Percentiles rank a stretch among this genome's conserved stretches.
These are phyloP conservation scores for Diaporthe sp. DNA, from an alignment of 2,329 filamentous ascomycete species.

Conservation along the genomic window DNA sequence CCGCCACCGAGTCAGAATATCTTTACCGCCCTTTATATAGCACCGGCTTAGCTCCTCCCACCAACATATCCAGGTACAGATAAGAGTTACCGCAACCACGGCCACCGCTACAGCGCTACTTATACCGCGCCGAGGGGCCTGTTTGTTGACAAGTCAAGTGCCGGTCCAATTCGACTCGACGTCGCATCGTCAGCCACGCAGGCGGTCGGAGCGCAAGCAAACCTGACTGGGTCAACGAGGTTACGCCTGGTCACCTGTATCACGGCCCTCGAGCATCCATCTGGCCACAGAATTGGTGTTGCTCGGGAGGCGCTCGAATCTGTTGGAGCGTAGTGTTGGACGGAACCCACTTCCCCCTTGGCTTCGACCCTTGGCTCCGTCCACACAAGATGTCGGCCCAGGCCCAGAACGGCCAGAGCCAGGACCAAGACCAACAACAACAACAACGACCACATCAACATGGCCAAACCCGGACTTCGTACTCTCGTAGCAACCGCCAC, in stretches of 20 bases:
- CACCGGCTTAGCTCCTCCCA: background rate
- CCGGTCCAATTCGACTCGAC: no score
- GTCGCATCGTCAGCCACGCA: background rate
- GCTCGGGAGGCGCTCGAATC: background rate
- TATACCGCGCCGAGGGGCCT: no score
- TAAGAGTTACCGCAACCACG: background rate
- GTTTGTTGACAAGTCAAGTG: no score
- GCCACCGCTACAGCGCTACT: background rate
- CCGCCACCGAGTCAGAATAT: background rate
- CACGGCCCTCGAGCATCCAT: background rate
- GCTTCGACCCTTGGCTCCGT: background rate
- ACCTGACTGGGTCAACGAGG: conserved; percentile 7
- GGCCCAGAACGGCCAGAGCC: conserved; percentile 2
- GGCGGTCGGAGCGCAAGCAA: background rate
- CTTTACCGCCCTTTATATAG: background rate
- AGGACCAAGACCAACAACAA: background rate
- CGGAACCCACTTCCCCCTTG: background rate
- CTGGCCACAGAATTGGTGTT: background rate
- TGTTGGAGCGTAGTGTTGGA: conserved; percentile 9
- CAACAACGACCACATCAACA: conserved; percentile 3
- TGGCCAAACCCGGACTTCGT: conserved; percentile 1
- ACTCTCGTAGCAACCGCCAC: conserved; percentile 31
- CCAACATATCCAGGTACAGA: background rate
- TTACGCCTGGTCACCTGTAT: background rate
- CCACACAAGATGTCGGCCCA: conserved; percentile 14